Evolutionary conservation across 2,329 filamentous ascomycete genomes (phyloP).

Genomic region (Trichoderma afroharzianum): DNA sequence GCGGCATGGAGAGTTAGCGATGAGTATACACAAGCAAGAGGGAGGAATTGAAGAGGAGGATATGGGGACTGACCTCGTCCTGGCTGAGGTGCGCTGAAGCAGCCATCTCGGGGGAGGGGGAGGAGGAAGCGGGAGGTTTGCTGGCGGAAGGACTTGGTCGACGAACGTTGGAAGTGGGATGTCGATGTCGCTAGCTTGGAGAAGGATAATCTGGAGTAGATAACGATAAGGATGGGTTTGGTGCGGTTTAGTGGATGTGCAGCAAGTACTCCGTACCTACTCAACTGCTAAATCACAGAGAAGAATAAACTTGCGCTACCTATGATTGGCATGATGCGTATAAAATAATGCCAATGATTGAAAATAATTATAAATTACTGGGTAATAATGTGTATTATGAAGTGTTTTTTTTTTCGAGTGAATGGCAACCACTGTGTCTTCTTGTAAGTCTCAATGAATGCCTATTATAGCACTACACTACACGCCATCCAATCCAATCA

Average conservation of each 20-base stretch:
- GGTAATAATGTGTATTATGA: too few species aligned
- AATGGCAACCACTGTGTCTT: not conserved
- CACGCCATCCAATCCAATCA: not conserved
- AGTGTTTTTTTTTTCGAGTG: too few species aligned
- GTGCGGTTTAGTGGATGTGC: not conserved
- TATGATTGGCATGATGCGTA: not conserved
- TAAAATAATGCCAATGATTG: not conserved
- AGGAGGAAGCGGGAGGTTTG: not conserved
- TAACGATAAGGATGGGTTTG: not conserved
- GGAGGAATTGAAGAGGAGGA: too few species aligned
- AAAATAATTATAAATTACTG: not conserved
- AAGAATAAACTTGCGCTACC: not conserved
- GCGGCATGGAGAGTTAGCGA: not conserved
- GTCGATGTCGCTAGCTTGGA: conserved; percentile 8
- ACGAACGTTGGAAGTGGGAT: conserved; percentile 10
- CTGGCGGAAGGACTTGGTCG: not conserved
- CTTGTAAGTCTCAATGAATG: not conserved
- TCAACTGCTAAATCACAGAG: not conserved
- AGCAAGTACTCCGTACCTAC: too few species aligned
- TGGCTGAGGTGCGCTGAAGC: conserved; percentile 30
- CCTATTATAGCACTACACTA: too few species aligned
- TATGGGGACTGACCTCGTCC: conserved; percentile 35
- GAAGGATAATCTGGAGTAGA: conserved; percentile 1
- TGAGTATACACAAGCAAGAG: too few species aligned
- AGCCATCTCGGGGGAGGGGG: not conserved